Evolutionary conservation across 2,329 filamentous ascomycete species (phyloP).

Genomic region (Aspergillus persii): DNA sequence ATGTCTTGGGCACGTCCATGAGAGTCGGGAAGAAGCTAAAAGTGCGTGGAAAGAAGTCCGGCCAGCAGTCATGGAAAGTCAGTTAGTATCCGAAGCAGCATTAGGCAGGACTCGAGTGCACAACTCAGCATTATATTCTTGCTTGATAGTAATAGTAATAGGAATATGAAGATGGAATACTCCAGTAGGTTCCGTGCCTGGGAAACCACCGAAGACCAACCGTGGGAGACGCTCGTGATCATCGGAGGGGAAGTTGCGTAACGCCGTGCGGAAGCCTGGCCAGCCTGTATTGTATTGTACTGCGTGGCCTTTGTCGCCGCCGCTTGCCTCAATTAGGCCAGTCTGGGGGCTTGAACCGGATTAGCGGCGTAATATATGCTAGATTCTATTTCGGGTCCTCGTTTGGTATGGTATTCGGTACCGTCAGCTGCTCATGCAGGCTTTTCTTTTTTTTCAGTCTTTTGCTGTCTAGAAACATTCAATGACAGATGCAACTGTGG

Average conservation of each 20-base stretch:
- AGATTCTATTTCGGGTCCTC: not conserved
- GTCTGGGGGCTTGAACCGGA: not conserved
- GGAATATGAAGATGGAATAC: too few species aligned
- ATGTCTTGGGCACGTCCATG: not conserved
- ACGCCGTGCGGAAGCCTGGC: not conserved
- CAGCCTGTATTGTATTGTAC: not conserved
- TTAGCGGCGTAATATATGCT: not conserved
- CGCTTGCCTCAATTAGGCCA: not conserved
- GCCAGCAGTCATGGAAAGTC: not conserved
- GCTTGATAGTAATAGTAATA: too few species aligned
- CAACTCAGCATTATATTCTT: too few species aligned
- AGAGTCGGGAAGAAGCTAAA: not conserved
- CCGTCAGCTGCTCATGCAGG: not conserved
- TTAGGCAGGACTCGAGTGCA: too few species aligned
- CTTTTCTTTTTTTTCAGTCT: not conserved
- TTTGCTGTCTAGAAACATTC: not conserved
- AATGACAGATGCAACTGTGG: not conserved
- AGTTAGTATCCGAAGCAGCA: too few species aligned
- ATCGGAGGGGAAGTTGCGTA: conserved; percentile 7
- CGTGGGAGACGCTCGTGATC: not conserved
- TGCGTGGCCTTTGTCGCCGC: not conserved
- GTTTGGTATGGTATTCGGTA: not conserved
- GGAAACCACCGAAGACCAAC: not conserved
- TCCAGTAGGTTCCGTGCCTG: not conserved
- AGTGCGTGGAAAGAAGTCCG: not conserved